Evolutionary conservation across 345 rosid genomes (phyloP).

Genomic region (Aegle marmelos): DNA sequence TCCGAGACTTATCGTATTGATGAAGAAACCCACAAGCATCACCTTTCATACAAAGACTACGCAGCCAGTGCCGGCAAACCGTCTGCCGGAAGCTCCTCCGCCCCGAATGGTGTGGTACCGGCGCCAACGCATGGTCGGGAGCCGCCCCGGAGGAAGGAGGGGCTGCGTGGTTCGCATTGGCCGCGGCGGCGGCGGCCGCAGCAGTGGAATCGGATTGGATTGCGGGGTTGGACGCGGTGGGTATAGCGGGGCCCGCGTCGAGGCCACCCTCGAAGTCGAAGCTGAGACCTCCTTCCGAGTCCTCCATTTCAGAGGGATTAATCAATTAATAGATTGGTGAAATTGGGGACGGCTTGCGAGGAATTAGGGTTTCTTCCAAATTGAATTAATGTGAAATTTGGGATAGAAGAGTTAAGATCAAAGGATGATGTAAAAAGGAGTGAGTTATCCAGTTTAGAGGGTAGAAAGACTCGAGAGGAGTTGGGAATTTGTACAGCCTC

Average conservation of each 20-base stretch:
- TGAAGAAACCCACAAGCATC: constrained; percentile 98
- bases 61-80: constrained; percentile 98
- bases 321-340: background rate
- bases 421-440: no score
- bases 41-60: constrained; percentile 98
- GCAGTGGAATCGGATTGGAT: constrained; percentile 39
- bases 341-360: background rate
- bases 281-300: constrained; percentile 86
- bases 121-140: constrained; percentile 16
- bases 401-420: no score
- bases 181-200: constrained; percentile 11
- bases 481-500: no score
- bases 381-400: no score
- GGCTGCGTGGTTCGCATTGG: constrained; percentile 24
- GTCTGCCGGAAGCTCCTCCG: constrained; percentile 96
- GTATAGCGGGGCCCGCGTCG: constrained; percentile 53
- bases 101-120: constrained; percentile 34
- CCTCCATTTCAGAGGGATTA: constrained; percentile 44
- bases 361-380: background rate
- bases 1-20: constrained; percentile 93
- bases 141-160: constrained; percentile 26
- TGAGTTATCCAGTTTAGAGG: no score
- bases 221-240: constrained; percentile 58
- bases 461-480: no score
- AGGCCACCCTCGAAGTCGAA: constrained; percentile 98